Evolutionary conservation across 768 basidiomycete genomes (phyloP).

Genomic region (Cystobasidium tubakii): DNA sequence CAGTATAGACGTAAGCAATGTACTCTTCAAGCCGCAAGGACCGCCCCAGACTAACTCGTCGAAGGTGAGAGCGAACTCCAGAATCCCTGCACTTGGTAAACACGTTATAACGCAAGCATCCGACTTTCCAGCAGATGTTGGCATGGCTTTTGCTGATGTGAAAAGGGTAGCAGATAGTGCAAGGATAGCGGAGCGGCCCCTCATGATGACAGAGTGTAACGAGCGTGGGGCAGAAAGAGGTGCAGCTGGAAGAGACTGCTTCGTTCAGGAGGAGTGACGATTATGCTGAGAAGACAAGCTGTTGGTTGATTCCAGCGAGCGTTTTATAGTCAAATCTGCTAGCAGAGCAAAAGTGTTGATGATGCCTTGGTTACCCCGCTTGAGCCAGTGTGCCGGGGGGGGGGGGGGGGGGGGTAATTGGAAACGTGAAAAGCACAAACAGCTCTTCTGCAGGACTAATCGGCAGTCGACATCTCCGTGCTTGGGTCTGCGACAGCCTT

Average conservation of each 20-base stretch:
- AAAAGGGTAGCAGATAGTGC: not conserved
- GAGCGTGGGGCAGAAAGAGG: not conserved
- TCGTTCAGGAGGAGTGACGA: not conserved
- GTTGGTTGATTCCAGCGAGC: not conserved
- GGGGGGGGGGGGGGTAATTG: no score
- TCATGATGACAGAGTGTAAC: not conserved
- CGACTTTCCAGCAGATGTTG: not conserved
- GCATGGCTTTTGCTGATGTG: not conserved
- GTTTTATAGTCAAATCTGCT: no score
- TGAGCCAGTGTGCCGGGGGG: no score
- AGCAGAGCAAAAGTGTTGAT: no score
- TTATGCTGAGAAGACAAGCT: not conserved
- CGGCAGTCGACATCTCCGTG: not conserved
- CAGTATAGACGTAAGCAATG: slow-evolving; percentile 24
- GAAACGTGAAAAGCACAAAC: no score
- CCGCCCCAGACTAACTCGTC: slow-evolving; percentile 23
- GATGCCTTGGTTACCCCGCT: no score
- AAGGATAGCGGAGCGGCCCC: not conserved
- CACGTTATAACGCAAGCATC: not conserved
- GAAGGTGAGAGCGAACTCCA: slow-evolving; percentile 28
- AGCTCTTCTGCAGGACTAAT: no score
- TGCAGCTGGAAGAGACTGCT: not conserved
- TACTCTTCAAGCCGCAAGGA: no score
- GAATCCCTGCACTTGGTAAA: slow-evolving; percentile 27
- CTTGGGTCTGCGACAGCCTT: not conserved